phyloP scores from a whole-genome alignment of 441 rosid species.

The Biscutella laevigata region DNA sequence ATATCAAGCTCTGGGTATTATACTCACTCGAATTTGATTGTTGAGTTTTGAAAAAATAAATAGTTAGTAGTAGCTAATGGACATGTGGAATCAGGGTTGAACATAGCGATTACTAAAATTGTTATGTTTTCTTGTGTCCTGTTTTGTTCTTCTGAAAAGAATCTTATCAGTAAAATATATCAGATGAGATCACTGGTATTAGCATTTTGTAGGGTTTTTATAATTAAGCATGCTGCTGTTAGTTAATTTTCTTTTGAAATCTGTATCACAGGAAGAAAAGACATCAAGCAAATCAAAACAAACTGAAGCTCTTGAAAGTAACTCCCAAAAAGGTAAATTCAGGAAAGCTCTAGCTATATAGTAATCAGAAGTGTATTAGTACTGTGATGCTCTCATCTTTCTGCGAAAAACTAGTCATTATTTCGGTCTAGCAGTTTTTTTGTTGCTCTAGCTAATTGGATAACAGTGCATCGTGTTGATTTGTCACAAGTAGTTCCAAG shows the following conservation, averaged over 20 bases:
- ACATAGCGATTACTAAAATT: background rate
- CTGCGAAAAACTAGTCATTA: background rate
- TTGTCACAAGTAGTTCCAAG: background rate
- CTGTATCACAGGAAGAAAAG: constrained; percentile 31
- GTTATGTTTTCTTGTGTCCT: background rate
- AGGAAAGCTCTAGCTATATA: background rate
- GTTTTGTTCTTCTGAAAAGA: background rate
- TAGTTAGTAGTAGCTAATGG: constrained; percentile 10
- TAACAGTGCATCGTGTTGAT: background rate
- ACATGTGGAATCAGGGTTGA: constrained; percentile 1
- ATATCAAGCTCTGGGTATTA: constrained; percentile 25
- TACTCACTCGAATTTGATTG: background rate
- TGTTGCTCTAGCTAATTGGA: background rate
- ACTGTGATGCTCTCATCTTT: background rate
- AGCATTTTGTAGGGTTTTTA: background rate
- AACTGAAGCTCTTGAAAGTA: constrained; percentile 24
- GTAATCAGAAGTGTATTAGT: constrained; percentile 8
- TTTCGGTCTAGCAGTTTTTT: background rate
- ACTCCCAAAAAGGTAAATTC: constrained; percentile 39
- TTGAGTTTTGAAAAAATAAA: background rate
- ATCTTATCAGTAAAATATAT: background rate
- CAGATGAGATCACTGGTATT: background rate
- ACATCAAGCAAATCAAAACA: constrained; percentile 10
- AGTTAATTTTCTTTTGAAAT: constrained; percentile 3
- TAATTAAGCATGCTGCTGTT: background rate